Evolutionary conservation across 2,329 filamentous ascomycete species (phyloP), one percentile per base, ranked within the genome.

Genomic region (Fusarium sp.): DNA sequence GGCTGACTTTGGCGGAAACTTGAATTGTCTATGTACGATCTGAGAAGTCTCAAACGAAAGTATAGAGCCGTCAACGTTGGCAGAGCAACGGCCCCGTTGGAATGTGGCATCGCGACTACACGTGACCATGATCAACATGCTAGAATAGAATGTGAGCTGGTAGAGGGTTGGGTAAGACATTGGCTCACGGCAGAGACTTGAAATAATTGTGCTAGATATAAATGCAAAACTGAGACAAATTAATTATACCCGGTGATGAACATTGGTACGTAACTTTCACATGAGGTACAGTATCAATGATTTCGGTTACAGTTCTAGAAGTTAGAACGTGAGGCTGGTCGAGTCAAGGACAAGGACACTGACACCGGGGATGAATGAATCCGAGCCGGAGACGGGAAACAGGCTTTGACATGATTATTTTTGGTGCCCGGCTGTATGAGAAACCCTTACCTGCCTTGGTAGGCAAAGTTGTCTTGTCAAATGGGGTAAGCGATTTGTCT

Each of bases 71-170:
- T n/a, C 12, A 3, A 1, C 18, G 68, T 71, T 69, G 68, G 53
- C 68, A 71, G 53, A 54, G 60, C 68, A 71, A 71, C 68, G 12
- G 10, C 7, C n/a, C 23, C 14, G 21, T 14, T 30, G 59, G 53
- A 71, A 71, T 66, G 51, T 43, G 23, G 25, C 3, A 56, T 58
- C 43, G 18, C 48, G 43, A 27, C 10, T 20, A 28, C 68, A 72
- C 68, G 68, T 71, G 68, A 59, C 18, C 18, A 14, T 7, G 3
- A 23, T 6, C 23, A 49, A 48, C 10, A 23, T 28, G 20, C 21
- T 21, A 37, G 32, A 34, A 34, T 12, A 10, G 5, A 11, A 14
- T 11, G 14, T 18, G 21, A 32, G 7, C 12, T 18, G 8, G 20
- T n/a, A 7, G 21, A 34, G 30, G 16, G 12, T 53, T 14, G 13